Conservation (phyloP, 805 yeast species). For the Wickerhamomyces strasburgensis region DNA sequence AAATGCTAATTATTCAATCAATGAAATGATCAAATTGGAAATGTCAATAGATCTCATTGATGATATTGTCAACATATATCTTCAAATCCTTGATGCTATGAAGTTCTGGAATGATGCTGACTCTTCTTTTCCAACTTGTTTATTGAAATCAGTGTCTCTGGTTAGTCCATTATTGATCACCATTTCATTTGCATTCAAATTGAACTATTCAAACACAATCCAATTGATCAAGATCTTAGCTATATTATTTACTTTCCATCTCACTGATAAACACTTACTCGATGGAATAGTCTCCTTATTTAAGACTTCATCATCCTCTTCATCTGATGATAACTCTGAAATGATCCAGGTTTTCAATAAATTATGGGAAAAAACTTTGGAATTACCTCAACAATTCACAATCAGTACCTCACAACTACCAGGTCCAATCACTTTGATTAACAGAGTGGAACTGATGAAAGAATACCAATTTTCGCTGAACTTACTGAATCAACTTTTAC, state of each 20-base stretch:
- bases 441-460: conserved; percentile 12
- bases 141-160: conserved; percentile 15
- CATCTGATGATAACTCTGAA: conserved; percentile 13
- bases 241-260: conserved; percentile 14
- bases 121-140: neutral
- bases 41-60: conserved; percentile 12
- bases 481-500: conserved; percentile 14
- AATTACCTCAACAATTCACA: conserved; percentile 1
- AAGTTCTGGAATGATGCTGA: conserved; percentile 5
- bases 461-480: conserved; percentile 3
- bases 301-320: conserved; percentile 8
- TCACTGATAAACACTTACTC: conserved; percentile 9
- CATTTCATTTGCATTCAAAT: conserved; percentile 20
- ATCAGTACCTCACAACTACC: conserved; percentile 7
- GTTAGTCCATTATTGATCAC: conserved; percentile 22
- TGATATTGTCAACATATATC: conserved; percentile 7
- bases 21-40: conserved; percentile 14
- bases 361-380: conserved; percentile 23
- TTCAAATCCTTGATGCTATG: conserved; percentile 13
- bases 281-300: conserved; percentile 14
- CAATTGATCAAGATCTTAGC: conserved; percentile 15
- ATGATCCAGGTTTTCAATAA: conserved; percentile 22
- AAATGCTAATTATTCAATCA: conserved; percentile 14
- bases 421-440: conserved; percentile 22
- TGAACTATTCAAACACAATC: conserved; percentile 11